A percentile compares a stretch with the other conserved stretches of the same genome.
Evolutionary conservation across 441 rosid species (phyloP).

Genomic region (Melastoma candidum): DNA sequence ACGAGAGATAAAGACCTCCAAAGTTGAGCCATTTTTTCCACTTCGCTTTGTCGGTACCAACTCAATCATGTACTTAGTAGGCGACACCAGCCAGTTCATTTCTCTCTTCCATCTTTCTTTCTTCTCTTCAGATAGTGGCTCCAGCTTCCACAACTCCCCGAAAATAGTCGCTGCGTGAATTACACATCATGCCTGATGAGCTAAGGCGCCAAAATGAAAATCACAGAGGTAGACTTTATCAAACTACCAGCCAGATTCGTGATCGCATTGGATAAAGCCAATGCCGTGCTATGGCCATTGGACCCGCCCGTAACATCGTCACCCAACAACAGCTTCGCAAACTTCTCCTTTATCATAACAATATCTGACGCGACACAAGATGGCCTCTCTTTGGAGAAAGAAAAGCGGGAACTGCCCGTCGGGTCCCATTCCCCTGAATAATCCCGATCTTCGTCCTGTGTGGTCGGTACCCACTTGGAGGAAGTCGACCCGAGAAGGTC

Average conservation of each 20-base stretch:
- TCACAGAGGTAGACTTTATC: too few species aligned
- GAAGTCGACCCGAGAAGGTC: constrained; percentile 79
- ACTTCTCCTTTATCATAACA: constrained; percentile 79
- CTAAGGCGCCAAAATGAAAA: too few species aligned
- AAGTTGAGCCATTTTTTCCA: constrained; percentile 58
- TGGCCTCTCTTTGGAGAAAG: constrained; percentile 49
- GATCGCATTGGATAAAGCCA: constrained; percentile 85
- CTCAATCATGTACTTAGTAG: constrained; percentile 90
- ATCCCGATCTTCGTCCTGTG: constrained; percentile 33
- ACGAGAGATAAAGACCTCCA: constrained; percentile 49
- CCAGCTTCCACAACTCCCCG: constrained; percentile 93
- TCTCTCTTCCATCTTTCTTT: constrained; percentile 78
- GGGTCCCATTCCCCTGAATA: constrained; percentile 48
- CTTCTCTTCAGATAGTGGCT: constrained; percentile 74
- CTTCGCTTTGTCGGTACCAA: constrained; percentile 88
- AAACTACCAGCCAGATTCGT: constrained; percentile 70
- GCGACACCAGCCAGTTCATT: constrained; percentile 95
- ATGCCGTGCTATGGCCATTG: constrained; percentile 60
- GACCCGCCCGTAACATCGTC: constrained; percentile 84
- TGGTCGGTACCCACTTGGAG: constrained; percentile 60
- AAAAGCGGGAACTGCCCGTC: constrained; percentile 44
- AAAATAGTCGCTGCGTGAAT: constrained; percentile 60
- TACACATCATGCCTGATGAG: constrained; percentile 10
- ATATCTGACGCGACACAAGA: constrained; percentile 45
- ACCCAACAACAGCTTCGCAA: constrained; percentile 69